Evolutionary conservation across 2,329 filamentous ascomycete species (phyloP).

Genomic region (Hirsutella minnesotensis): DNA sequence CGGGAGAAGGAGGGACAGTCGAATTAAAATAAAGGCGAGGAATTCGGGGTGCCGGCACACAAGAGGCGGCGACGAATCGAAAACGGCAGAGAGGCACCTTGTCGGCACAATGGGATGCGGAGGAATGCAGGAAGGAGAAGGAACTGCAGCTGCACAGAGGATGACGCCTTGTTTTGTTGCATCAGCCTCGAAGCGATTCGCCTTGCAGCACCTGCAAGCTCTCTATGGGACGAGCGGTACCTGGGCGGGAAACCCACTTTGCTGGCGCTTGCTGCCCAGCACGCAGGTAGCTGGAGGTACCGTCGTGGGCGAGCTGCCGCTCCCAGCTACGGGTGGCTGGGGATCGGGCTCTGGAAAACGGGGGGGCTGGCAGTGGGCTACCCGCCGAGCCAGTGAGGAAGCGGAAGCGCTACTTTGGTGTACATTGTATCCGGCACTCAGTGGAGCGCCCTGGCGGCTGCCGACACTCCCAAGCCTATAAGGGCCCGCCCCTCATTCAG

Average conservation of each 20-base stretch:
- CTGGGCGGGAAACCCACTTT: not conserved
- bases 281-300: not conserved
- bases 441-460: too few relatives aligned
- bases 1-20: too few relatives aligned
- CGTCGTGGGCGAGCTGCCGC: not conserved
- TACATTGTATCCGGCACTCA: too few relatives aligned
- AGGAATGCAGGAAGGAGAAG: slow-evolving; percentile 1
- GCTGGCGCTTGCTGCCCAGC: not conserved
- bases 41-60: not conserved
- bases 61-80: too few relatives aligned
- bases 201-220: not conserved
- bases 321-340: slow-evolving; percentile 7
- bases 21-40: not conserved
- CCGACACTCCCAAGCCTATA: not conserved
- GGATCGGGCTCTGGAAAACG: slow-evolving; percentile 17
- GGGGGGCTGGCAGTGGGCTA: slow-evolving; percentile 17
- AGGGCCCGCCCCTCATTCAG: not conserved
- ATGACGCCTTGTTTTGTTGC: slow-evolving; percentile 5
- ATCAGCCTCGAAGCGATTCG: slow-evolving; percentile 2
- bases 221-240: not conserved
- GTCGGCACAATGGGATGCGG: not conserved
- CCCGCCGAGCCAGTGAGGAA: not conserved
- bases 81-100: too few relatives aligned
- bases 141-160: not conserved
- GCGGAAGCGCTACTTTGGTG: too few relatives aligned